Conservation (phyloP, 148 eudicot species). For the Tetragonia tetragonoides region DNA sequence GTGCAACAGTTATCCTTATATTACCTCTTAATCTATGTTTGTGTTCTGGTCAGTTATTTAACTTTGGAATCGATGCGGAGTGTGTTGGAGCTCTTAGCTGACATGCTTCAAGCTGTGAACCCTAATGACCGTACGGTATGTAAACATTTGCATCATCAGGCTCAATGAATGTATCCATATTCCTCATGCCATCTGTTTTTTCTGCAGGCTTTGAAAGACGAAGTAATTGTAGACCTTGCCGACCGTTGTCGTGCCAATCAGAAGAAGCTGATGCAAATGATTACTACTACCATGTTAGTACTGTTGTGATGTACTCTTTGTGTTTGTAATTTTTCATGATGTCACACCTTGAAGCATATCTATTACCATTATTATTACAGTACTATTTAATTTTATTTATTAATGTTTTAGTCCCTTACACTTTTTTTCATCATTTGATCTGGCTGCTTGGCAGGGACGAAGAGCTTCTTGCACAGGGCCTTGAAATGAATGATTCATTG, state of each 20-base stretch:
- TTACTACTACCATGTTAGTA: slow-evolving; percentile 66
- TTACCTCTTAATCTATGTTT: background rate
- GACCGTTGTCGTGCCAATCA: slow-evolving; percentile 84
- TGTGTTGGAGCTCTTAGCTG: slow-evolving; percentile 66
- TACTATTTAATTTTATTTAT: background rate
- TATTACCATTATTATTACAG: background rate
- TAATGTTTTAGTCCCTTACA: background rate
- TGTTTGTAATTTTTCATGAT: background rate
- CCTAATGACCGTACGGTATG: slow-evolving; percentile 70
- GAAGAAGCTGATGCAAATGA: slow-evolving; percentile 82
- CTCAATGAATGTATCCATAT: background rate
- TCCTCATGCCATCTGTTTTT: slow-evolving; percentile 2
- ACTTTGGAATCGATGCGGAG: slow-evolving; percentile 70
- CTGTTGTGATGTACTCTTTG: background rate
- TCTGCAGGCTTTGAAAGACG: slow-evolving; percentile 82
- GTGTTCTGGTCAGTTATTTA: slow-evolving; percentile 40
- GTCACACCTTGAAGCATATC: background rate
- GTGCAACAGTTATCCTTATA: background rate
- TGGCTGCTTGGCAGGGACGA: slow-evolving; percentile 60
- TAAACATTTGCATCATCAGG: background rate
- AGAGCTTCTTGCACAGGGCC: slow-evolving; percentile 77
- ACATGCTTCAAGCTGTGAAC: slow-evolving; percentile 88
- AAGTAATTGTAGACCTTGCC: slow-evolving; percentile 82
- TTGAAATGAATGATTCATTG: slow-evolving; percentile 77
- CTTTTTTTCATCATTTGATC: background rate